Evolutionary conservation across 2,329 filamentous ascomycete species (phyloP).

Genomic region (Biscogniauxia sp.): DNA sequence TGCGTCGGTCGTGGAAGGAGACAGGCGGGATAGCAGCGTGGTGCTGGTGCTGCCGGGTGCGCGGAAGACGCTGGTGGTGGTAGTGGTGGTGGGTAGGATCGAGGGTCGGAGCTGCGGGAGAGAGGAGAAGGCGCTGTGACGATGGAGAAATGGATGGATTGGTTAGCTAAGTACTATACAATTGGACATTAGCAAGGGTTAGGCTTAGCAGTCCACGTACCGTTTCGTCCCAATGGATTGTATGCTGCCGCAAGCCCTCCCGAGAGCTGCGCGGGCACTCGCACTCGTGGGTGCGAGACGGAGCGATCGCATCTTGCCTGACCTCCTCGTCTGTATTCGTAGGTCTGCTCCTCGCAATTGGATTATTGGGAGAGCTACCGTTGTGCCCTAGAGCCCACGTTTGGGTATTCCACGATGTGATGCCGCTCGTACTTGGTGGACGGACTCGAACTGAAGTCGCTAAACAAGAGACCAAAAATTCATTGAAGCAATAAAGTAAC

Average conservation of each 20-base stretch:
- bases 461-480: no score
- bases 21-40: conserved; percentile 18
- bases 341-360: neutral
- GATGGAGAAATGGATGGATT: neutral
- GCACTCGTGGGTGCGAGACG: conserved; percentile 5
- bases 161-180: neutral
- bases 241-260: conserved; percentile 8
- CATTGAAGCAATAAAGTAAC: no score
- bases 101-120: conserved; percentile 51
- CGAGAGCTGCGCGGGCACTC: conserved; percentile 13
- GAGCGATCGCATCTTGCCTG: conserved; percentile 15
- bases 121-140: conserved; percentile 44
- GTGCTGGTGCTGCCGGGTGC: conserved; percentile 27
- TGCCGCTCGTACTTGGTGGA: no score
- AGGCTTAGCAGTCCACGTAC: conserved; percentile 2
- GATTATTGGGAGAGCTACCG: no score
- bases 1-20: conserved; percentile 11
- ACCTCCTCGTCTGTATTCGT: neutral
- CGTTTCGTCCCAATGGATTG: conserved; percentile 10
- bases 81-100: conserved; percentile 31
- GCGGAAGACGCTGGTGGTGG: conserved; percentile 30
- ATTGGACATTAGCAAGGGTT: neutral
- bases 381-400: no score
- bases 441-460: no score
- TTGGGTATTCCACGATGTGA: no score